phyloP scores from a whole-genome alignment of 345 rosid species.

The Eucalyptus victrix region DNA sequence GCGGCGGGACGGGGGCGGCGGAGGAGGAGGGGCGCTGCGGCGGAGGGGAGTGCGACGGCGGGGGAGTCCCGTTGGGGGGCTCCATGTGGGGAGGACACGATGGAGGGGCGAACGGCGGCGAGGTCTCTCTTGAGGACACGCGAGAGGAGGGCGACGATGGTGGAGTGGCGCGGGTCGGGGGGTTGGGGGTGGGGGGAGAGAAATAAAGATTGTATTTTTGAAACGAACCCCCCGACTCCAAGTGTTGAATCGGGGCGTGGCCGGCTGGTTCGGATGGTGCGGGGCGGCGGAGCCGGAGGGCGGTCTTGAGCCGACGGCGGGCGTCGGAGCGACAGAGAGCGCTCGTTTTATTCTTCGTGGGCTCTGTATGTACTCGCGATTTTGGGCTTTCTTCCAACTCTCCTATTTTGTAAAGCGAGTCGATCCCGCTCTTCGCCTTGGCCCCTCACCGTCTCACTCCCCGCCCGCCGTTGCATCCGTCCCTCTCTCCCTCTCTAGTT shows the following conservation, averaged over 20 bases:
- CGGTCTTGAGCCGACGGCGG: background rate
- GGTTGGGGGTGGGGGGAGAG: background rate
- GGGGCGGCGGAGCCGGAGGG: background rate
- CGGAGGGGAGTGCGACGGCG: background rate
- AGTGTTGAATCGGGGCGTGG: background rate
- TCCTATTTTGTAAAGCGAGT: background rate
- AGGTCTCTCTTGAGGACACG: background rate
- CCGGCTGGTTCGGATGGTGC: background rate
- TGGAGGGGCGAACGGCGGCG: background rate
- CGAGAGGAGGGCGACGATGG: background rate
- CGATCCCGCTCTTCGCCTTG: background rate
- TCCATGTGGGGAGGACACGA: background rate
- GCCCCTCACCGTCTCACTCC: background rate
- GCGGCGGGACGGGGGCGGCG: conserved; percentile 8
- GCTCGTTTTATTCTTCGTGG: background rate
- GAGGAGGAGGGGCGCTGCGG: background rate
- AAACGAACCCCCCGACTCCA: background rate
- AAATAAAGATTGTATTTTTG: background rate
- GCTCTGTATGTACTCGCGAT: background rate
- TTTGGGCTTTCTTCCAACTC: background rate
- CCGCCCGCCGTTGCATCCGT: background rate
- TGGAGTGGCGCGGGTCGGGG: background rate
- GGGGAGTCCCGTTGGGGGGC: background rate
- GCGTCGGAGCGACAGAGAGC: background rate
- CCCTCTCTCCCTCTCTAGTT: background rate